A percentile compares a stretch with the other conserved stretches of the same genome.
Evolutionary conservation across 192 early-diverging fungal species (phyloP).

Genomic region (Diversispora epigaea): DNA sequence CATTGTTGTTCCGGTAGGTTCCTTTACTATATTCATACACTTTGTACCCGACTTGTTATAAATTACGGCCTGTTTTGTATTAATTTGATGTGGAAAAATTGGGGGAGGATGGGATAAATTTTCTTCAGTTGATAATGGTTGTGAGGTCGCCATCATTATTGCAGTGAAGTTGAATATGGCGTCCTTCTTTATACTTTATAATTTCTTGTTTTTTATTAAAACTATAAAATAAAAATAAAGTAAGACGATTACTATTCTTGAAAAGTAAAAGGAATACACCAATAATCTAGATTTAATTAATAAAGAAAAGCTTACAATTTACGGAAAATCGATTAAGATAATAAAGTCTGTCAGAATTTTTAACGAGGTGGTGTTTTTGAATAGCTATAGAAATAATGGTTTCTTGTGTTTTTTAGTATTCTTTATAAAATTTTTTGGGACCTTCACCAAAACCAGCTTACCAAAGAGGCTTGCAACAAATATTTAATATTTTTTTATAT

Average conservation of each 20-base stretch:
- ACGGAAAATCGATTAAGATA: not conserved
- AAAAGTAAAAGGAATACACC: not conserved
- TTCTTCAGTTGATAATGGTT: slow-evolving; percentile 27
- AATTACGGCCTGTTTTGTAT: slow-evolving; percentile 31
- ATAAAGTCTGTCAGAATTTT: not conserved
- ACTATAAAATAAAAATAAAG: not conserved
- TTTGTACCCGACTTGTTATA: slow-evolving; percentile 33
- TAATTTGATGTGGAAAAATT: slow-evolving; percentile 24
- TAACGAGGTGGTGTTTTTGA: not conserved
- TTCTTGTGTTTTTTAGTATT: slow-evolving; percentile 1
- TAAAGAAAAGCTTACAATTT: not conserved
- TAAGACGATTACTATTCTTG: not conserved
- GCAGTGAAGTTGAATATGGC: slow-evolving; percentile 17
- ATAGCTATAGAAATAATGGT: not conserved
- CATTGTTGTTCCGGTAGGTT: not conserved
- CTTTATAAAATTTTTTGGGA: slow-evolving; percentile 11
- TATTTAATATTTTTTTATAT: too few species aligned
- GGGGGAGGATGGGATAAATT: slow-evolving; percentile 28
- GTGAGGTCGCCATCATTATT: slow-evolving; percentile 36
- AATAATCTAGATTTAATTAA: not conserved
- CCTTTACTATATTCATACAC: slow-evolving; percentile 34
- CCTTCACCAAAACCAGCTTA: slow-evolving; percentile 10
- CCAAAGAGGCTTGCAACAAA: not conserved
- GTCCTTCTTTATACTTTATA: slow-evolving; percentile 1
- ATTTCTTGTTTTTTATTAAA: slow-evolving; percentile 12